phyloP scores from a whole-genome alignment of 2,329 filamentous ascomycete species.

The Annulohypoxylon truncatum region DNA sequence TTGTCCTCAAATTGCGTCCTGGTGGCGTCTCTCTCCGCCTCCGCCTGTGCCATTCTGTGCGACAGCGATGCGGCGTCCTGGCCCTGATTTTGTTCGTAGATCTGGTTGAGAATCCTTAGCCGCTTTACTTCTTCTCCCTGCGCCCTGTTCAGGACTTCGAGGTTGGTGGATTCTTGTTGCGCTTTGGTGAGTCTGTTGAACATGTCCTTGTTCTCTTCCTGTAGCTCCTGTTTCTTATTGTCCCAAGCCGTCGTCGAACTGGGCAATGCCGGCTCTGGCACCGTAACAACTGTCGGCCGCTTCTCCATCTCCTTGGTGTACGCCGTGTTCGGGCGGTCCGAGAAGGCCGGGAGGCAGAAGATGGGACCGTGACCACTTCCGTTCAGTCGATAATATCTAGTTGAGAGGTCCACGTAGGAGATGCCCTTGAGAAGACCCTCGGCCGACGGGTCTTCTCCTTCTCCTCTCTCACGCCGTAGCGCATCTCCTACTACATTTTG shows the following conservation, averaged over 20 bases:
- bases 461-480: slow-evolving; percentile 42
- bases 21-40: not conserved
- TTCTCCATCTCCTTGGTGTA: slow-evolving; percentile 60
- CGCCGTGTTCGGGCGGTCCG: slow-evolving; percentile 58
- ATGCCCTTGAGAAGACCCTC: slow-evolving; percentile 57
- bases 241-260: slow-evolving; percentile 43
- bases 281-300: slow-evolving; percentile 54
- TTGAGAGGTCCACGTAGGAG: slow-evolving; percentile 60
- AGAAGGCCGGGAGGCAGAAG: slow-evolving; percentile 64
- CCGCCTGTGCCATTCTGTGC: slow-evolving; percentile 6
- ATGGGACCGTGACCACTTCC: slow-evolving; percentile 59
- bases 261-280: slow-evolving; percentile 42
- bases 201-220: slow-evolving; percentile 16
- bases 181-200: slow-evolving; percentile 26
- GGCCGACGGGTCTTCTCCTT: slow-evolving; percentile 41
- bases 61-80: not conserved
- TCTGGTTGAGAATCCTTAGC: slow-evolving; percentile 23
- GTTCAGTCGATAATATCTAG: slow-evolving; percentile 65
- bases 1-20: slow-evolving; percentile 5
- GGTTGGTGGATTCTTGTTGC: slow-evolving; percentile 3
- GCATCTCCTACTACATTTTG: slow-evolving; percentile 58
- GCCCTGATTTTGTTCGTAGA: slow-evolving; percentile 34
- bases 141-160: slow-evolving; percentile 24
- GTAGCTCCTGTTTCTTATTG: slow-evolving; percentile 35
- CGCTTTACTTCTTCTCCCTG: slow-evolving; percentile 36